Evolutionary conservation across 2,329 filamentous ascomycete species (phyloP).

Genomic region (Botrytis porri): DNA sequence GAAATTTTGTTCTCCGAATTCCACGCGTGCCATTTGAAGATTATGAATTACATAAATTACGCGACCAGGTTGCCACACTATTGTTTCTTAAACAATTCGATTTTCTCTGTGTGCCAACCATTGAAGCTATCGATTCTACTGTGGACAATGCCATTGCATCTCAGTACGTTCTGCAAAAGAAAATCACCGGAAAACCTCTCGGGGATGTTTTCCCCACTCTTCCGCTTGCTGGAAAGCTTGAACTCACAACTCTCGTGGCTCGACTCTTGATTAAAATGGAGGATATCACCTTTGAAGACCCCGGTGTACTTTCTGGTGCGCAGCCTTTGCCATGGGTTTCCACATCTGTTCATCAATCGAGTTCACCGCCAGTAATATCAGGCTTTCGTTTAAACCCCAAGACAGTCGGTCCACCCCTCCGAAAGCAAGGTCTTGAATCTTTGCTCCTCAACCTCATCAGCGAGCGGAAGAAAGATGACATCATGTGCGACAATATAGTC

Average conservation of each 20-base stretch:
- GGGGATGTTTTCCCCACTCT: slow-evolving; percentile 18
- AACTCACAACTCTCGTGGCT: slow-evolving; percentile 20
- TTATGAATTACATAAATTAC: neutral
- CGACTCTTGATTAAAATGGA: slow-evolving; percentile 22
- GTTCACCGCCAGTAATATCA: neutral
- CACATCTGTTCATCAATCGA: neutral
- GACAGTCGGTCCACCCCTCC: neutral
- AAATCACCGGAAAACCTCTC: slow-evolving; percentile 19
- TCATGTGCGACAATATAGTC: fast-evolving
- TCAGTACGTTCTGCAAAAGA: slow-evolving; percentile 24
- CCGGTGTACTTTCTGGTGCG: slow-evolving; percentile 20
- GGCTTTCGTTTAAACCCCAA: neutral
- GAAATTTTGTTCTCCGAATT: neutral
- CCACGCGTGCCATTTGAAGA: neutral
- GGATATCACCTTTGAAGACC: neutral
- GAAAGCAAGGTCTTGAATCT: neutral
- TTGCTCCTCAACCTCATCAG: neutral
- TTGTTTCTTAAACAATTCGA: slow-evolving; percentile 12
- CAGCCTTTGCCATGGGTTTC: neutral
- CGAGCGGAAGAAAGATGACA: fast-evolving
- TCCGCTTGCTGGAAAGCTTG: slow-evolving; percentile 22
- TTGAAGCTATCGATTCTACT: slow-evolving; percentile 25
- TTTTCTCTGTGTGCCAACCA: slow-evolving; percentile 13
- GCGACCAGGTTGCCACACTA: slow-evolving; percentile 23
- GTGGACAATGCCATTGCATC: slow-evolving; percentile 23